Evolutionary conservation across 306 rosid genomes (phyloP), one percentile per base, ranked within the genome.

Genomic region (Begonia peltatifolia): DNA sequence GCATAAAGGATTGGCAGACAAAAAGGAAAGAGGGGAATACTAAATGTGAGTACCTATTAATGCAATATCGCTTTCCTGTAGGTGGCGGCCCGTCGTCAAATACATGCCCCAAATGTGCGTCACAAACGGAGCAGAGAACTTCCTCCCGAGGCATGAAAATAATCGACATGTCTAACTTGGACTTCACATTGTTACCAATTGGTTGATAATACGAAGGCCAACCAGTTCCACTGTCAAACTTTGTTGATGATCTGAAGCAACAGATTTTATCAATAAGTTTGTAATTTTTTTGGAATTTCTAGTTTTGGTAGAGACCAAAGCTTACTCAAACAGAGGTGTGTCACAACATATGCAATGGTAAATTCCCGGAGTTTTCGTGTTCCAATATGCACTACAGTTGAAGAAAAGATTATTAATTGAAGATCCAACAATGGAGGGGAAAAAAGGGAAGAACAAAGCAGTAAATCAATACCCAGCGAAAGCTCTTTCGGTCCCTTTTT

Each of bases 161-260:
- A n/a, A 85, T 65, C 1, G 97, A 85, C 80, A 82, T 43, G 61
- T 89, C 97, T 62, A 76, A 55, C 72, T 82, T 89, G 54, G 90
- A 76, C 53, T 76, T 82, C 66, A 76, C 94, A 44, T 89, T 89
- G 71, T 74, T 71, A 36, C 85, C 90, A 9, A 78, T 44, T 1
- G 95, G 87, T 60, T 80, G 79, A 79, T 78, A 80, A 79, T 89
- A 89, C 41, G 97, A 89, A 43, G 95, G 97, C 97, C 97, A 89
- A 15, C 97, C 97, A 41, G 97, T 89, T 63, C 97, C 95, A 66
- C 97, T 85, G 41, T 85, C 76, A 38, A 84, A 89, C 72, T 89
- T 89, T 8, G 95, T 76, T 9, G 94, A 85, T 59, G 97, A 89
- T 71, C 97, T 89, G 70, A 42, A 53, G 58, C 46, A 57, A n/a